Base-by-base conservation (phyloP, 2,329 filamentous ascomycete species). In the Colletotrichum sp. region DNA sequence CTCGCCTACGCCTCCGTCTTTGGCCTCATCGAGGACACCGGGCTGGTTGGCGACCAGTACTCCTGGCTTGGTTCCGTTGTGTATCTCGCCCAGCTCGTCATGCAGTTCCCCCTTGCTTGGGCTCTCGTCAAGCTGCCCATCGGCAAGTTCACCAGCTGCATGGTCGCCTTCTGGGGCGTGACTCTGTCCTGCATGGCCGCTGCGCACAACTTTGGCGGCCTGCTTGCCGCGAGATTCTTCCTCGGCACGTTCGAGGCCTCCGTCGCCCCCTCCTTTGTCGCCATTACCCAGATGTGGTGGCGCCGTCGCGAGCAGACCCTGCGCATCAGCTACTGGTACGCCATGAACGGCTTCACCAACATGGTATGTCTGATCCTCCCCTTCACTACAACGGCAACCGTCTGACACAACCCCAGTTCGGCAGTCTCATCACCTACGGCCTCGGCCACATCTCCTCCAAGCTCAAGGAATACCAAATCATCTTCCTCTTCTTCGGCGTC, bases 21-120 rank as follows among this genome's bases (percentile, higher is more conserved):
- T 78, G 92, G 92, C 4, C 85, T 94, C 13, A 88, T 91, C 36
- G 85, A 92, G 68, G 90, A 92, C 80, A 89, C 91, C 0, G 81
- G 88, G 55, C 88, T 93, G 2, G 83, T 88, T 10, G 90, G 90
- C 18, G 85, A 90, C 65, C 87, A 93, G 86, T 88, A 85, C 78
- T 92, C 91, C 3, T 93, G 91, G 91, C 87, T 93, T 0, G 90
- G 90, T 0, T 92, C 90, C 3, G 89, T 93, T 68, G 84, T 93
- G 16, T 93, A 90, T 79, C 83, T 92, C n/a, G 90, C 90, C 1
- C 90, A 92, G 79, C 86, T 92, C 10, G 83, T 91, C 14, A 89
- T 91, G 84, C 90, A 92, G 78, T 89, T 90, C 2, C 82, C 90
- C 0, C 86, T 90, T 6, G 90, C 90, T 0, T 86, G 86, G 71